Conservation (phyloP, 495 filamentous ascomycete genomes). For the Staphylotrichum longicolle region DNA sequence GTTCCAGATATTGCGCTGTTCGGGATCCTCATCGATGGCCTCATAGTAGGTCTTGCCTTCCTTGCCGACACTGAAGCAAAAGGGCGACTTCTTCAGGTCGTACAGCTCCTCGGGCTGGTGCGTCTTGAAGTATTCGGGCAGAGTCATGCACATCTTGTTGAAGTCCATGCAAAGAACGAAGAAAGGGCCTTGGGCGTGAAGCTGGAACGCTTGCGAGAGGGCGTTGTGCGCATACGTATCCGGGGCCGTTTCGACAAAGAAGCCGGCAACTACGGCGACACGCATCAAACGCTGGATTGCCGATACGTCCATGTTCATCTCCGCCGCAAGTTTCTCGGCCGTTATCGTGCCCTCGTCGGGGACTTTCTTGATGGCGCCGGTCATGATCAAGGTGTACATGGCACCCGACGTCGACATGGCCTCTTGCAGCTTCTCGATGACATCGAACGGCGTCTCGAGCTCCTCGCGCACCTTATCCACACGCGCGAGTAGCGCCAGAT, state of each 20-base stretch:
- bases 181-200: conserved; percentile 20
- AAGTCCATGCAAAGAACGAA: conserved; percentile 28
- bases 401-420: conserved; percentile 19
- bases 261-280: conserved; percentile 28
- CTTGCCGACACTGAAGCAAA: conserved; percentile 27
- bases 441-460: conserved; percentile 29
- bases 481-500: conserved; percentile 25
- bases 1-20: conserved; percentile 23
- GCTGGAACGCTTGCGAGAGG: conserved; percentile 18
- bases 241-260: conserved; percentile 27
- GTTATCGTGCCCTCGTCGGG: conserved; percentile 29
- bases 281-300: conserved; percentile 30
- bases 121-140: conserved; percentile 35
- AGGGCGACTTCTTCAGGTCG: conserved; percentile 35
- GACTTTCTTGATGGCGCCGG: conserved; percentile 27
- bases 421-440: conserved; percentile 26
- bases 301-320: conserved; percentile 28
- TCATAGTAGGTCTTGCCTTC: conserved; percentile 37
- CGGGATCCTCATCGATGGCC: conserved; percentile 22
- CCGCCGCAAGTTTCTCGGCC: conserved; percentile 27
- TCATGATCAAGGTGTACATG: conserved; percentile 26
- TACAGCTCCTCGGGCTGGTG: conserved; percentile 30
- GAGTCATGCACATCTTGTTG: conserved; percentile 16
- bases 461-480: conserved; percentile 21
- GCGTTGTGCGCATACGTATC: conserved; percentile 32